Base-by-base conservation (phyloP, 176 grass and related monocot species). In the Dactylis glomerata region DNA sequence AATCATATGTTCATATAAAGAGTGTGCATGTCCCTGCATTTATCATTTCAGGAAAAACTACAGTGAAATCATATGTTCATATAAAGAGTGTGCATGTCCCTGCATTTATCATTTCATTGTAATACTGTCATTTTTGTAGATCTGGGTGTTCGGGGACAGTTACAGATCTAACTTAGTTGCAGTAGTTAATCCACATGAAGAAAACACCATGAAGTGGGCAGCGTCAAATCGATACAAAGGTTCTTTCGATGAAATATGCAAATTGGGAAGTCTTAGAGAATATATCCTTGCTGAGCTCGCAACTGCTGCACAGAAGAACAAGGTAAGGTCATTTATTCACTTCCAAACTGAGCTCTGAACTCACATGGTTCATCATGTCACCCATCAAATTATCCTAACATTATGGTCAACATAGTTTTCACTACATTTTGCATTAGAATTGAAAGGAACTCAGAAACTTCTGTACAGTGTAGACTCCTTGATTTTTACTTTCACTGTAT, bases 121-220 rank as follows among this genome's bases (percentile, higher is more conserved):
- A 37, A 85, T 34, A 81, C 14, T 56, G 52, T 40, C 23, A 31
- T 90, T 82, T 13, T n/a, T 46, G 26, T 76, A 98, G 95, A 93
- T 95, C 68, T 98, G 95, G 92, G 92, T 98, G 57, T 95, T 92
- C 68, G 95, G 95, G 52, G 89, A 98, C 66, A 98, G 95, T 88
- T 93, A 84, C 66, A 90, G 80, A 90, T 98, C 95, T 76, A 92
- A 31, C 78, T 73, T 98, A 77, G 92, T 98, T 11, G 90, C 91
- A 51, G 92, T 95, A 59, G 89, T 98, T 52, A 79, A 84, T 57
- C 95, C 95, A 0, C 91, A 98, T 78, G 80, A 91, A 88, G 95
- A 93, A 30, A 91, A 88, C 62, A 86, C 92, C 8, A 92, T 86
- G 89, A 93, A 88, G 42, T 98, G 95, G 95, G 95, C 95, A 77